Base-by-base conservation (phyloP, 371 early-diverging fungal species). In the Mortierella sp. region DNA sequence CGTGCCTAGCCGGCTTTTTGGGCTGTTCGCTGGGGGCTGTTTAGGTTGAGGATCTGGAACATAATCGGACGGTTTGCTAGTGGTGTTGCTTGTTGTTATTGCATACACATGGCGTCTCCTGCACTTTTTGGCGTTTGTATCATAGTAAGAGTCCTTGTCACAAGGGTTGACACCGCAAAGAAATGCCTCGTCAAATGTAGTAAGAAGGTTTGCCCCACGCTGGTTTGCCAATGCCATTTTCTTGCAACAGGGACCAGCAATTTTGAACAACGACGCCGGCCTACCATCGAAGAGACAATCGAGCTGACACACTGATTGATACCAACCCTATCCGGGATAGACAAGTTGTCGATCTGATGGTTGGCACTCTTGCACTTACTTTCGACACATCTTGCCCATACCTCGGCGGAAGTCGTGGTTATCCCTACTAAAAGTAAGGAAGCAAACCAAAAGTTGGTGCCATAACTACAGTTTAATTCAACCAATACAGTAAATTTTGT, bases 351-450 rank as follows among this genome's bases (percentile, higher is more conserved):
- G 44, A 15, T 24, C 11, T 9, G n/a, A 3, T 24, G 48, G 12
- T 24, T n/a, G 4, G 11, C 11, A 11, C 23, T 11, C 48, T 48
- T 24, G 11, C 11, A 23, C 24, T 48, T n/a, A 34, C 14, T 46
- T 23, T 62, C 56, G 49, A 72, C 65, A 21, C 37, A 49, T 51
- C 50, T 28, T 51, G 24, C 26, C 19, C 30, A 23, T n/a, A n/a
- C n/a, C n/a, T n/a, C n/a, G 51, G 50, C 1, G 51, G 60, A 34
- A 7, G 34, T 34, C 34, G 34, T 14, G 30, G 34, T 17, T 47
- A 31, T 17, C 21, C 47, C 21, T 7, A 46, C 30, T 47, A 47
- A 19, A 28, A 34, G 34, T 32, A 47, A 41, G 21, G 46, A 9
- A 8, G 46, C 11, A 8, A 30, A 6, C 34, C 34, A 34, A 34